phyloP scores from a whole-genome alignment of 257 asterid genomes.

The Gentiana dahurica region DNA sequence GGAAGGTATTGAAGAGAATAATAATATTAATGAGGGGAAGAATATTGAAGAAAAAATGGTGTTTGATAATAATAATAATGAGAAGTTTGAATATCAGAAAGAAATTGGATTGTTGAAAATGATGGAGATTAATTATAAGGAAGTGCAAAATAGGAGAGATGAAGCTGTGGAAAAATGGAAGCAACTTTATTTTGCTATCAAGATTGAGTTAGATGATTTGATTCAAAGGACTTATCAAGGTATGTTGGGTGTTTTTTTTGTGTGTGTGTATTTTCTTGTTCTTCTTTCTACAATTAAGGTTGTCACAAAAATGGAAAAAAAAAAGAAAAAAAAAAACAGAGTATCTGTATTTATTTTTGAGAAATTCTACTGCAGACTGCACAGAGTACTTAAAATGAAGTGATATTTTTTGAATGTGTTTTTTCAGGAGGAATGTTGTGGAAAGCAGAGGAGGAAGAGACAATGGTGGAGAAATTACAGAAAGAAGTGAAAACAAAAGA shows the following conservation, averaged over 20 bases:
- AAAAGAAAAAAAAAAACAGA: too few species aligned
- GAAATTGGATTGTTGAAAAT: slow-evolving; percentile 8
- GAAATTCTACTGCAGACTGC: too few species aligned
- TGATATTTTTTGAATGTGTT: background rate
- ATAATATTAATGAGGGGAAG: too few species aligned
- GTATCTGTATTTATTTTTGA: too few species aligned
- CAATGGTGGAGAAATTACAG: slow-evolving; percentile 28
- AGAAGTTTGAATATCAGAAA: slow-evolving; percentile 1
- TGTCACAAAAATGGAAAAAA: too few species aligned
- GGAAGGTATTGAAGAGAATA: slow-evolving; percentile 2
- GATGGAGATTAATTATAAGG: slow-evolving; percentile 10
- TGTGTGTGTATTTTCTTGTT: background rate
- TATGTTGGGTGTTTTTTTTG: background rate
- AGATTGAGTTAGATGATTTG: slow-evolving; percentile 83
- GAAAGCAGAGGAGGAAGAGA: slow-evolving; percentile 39
- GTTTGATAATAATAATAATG: too few species aligned
- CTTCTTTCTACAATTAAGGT: background rate
- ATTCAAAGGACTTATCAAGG: slow-evolving; percentile 57
- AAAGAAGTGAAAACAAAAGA: slow-evolving; percentile 42
- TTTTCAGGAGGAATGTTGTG: slow-evolving; percentile 35
- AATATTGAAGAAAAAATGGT: too few species aligned
- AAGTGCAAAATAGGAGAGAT: slow-evolving; percentile 35
- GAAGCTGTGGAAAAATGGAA: slow-evolving; percentile 77
- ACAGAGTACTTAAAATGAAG: too few species aligned
- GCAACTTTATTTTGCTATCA: slow-evolving; percentile 69